phyloP scores from a whole-genome alignment of 2,329 filamentous ascomycete genomes.

The Juglanconis oblonga region DNA sequence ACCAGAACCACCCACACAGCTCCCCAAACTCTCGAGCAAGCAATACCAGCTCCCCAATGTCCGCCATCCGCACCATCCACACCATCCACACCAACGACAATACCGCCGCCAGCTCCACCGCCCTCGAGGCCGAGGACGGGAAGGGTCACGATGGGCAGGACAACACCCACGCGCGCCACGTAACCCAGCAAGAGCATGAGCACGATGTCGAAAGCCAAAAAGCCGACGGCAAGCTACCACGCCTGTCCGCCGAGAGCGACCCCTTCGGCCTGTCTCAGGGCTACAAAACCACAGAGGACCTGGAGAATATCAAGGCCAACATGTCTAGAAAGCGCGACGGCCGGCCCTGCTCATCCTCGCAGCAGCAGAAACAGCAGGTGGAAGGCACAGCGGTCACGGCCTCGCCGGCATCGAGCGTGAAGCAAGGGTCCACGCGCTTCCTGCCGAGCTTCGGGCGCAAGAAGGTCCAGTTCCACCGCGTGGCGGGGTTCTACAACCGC shows the following conservation, averaged over 20 bases:
- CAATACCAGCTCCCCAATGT: slow-evolving; percentile 22
- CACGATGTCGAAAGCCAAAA: slow-evolving; percentile 49
- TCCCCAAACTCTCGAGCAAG: not conserved
- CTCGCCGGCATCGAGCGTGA: slow-evolving; percentile 14
- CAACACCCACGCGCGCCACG: slow-evolving; percentile 38
- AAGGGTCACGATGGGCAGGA: slow-evolving; percentile 32
- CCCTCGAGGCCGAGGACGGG: slow-evolving; percentile 37
- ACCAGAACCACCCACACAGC: slow-evolving; percentile 26
- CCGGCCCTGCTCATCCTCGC: slow-evolving; percentile 22
- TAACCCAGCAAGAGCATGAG: slow-evolving; percentile 19
- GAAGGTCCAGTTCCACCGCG: slow-evolving; percentile 29
- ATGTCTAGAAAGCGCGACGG: slow-evolving; percentile 71
- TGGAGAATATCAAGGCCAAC: slow-evolving; percentile 76
- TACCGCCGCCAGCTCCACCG: slow-evolving; percentile 42
- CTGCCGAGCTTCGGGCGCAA: slow-evolving; percentile 30
- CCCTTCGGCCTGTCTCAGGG: slow-evolving; percentile 76
- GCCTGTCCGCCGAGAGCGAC: slow-evolving; percentile 65
- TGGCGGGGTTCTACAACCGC: slow-evolving; percentile 80
- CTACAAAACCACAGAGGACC: slow-evolving; percentile 74
- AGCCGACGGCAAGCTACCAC: slow-evolving; percentile 45
- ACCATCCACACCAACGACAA: slow-evolving; percentile 25
- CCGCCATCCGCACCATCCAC: slow-evolving; percentile 18
- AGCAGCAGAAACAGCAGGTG: slow-evolving; percentile 23
- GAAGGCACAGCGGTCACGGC: slow-evolving; percentile 21
- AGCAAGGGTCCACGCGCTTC: slow-evolving; percentile 23